phyloP scores from a whole-genome alignment of 352 stramenopile genomes.

The Globisporangium nodosum region DNA sequence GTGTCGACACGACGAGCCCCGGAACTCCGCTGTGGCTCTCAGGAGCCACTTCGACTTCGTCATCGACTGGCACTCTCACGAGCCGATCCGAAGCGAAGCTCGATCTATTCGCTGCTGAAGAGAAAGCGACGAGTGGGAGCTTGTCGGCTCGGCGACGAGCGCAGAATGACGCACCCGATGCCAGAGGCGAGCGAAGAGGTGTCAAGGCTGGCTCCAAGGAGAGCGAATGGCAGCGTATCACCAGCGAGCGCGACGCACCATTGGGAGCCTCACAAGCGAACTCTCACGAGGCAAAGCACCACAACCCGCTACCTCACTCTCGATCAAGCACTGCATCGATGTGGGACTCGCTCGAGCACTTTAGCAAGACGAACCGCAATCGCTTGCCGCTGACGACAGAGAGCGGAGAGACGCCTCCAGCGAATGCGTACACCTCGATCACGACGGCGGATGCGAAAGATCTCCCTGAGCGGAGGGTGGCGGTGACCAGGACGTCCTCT shows the following conservation, averaged over 20 bases:
- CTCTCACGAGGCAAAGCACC: not conserved
- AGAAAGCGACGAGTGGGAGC: slow-evolving; percentile 3
- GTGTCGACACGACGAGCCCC: not conserved
- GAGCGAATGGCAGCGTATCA: not conserved
- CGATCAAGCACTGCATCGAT: slow-evolving; percentile 12
- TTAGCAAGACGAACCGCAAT: slow-evolving; percentile 68
- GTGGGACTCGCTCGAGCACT: slow-evolving; percentile 77
- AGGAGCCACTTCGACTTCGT: not conserved
- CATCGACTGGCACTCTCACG: not conserved
- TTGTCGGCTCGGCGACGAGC: slow-evolving; percentile 9
- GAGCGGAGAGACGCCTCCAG: not conserved
- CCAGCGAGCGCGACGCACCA: not conserved
- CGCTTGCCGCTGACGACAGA: slow-evolving; percentile 22
- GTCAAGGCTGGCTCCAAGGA: not conserved
- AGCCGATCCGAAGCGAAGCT: slow-evolving; percentile 9
- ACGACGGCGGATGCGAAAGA: slow-evolving; percentile 4
- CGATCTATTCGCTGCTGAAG: slow-evolving; percentile 7
- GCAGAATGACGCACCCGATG: not conserved
- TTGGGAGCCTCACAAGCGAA: not conserved
- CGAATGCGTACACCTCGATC: not conserved
- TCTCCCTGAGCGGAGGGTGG: not conserved
- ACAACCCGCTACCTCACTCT: not conserved
- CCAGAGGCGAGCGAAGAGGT: not conserved
- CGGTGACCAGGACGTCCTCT: slow-evolving; percentile 6
- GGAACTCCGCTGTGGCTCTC: slow-evolving; percentile 16